Evolutionary conservation across 345 rosid species (phyloP).

Genomic region (thale cress (Arabidopsis thaliana)): DNA sequence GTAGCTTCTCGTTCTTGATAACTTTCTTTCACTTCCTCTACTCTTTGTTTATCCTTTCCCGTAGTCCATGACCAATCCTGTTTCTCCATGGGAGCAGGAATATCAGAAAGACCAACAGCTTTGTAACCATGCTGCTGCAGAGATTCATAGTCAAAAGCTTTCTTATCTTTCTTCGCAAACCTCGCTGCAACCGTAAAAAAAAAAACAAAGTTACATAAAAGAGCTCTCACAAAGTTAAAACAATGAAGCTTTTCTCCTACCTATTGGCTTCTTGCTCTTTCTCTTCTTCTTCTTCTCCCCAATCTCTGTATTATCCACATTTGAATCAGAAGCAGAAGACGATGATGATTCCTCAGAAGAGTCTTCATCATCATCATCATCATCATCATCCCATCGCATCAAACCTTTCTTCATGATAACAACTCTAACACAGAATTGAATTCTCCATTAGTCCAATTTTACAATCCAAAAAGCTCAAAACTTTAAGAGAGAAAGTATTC

Average conservation of each 20-base stretch:
- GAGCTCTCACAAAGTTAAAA: constrained; percentile 11
- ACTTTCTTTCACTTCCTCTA: constrained; percentile 60
- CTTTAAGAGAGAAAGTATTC: background rate
- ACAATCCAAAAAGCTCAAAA: background rate
- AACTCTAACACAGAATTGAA: constrained; percentile 19
- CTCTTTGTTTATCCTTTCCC: constrained; percentile 64
- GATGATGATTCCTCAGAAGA: constrained; percentile 40
- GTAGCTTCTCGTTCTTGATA: constrained; percentile 69
- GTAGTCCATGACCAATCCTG: constrained; percentile 82
- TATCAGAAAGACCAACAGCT: constrained; percentile 74
- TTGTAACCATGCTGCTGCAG: constrained; percentile 76
- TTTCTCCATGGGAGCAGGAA: constrained; percentile 67
- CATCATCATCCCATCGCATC: constrained; percentile 46
- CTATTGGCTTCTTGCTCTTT: constrained; percentile 43
- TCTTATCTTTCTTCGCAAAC: constrained; percentile 57
- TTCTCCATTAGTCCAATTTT: background rate
- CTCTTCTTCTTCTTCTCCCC: constrained; percentile 41
- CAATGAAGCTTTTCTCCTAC: background rate
- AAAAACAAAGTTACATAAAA: constrained; percentile 8
- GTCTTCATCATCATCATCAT: constrained; percentile 25
- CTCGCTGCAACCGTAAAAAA: constrained; percentile 47
- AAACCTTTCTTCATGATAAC: constrained; percentile 36
- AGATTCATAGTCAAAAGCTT: constrained; percentile 71
- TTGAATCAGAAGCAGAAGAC: constrained; percentile 43
- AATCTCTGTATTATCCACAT: constrained; percentile 25